Evolutionary conservation across 2,329 filamentous ascomycete species (phyloP).

Genomic region (Fusarium drepaniforme): DNA sequence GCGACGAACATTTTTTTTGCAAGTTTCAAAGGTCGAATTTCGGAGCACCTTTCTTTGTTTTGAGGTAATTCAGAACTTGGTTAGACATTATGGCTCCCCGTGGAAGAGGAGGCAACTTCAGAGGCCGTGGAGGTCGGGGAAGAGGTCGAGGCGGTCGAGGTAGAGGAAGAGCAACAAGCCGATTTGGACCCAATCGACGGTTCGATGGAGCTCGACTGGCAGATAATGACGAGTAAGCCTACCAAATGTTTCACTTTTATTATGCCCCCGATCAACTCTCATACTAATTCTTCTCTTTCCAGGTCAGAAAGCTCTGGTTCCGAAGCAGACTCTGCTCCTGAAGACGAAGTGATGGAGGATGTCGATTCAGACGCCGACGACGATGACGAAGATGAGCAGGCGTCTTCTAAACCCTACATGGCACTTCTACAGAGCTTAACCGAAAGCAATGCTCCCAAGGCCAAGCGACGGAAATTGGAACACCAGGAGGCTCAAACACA

Average conservation of each 20-base stretch:
- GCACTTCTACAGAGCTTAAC: conserved; percentile 69
- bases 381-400: conserved; percentile 59
- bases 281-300: background rate
- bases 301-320: conserved; percentile 42
- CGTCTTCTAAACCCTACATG: conserved; percentile 64
- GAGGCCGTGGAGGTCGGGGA: conserved; percentile 47
- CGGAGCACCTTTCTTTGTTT: background rate
- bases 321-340: conserved; percentile 45
- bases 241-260: accelerated
- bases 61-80: background rate
- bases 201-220: conserved; percentile 53
- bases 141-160: conserved; percentile 47
- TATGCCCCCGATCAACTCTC: too few relatives aligned
- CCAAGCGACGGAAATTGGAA: conserved; percentile 70
- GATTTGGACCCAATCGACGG: conserved; percentile 52
- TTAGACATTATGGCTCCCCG: conserved; percentile 51
- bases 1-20: background rate
- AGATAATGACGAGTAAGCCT: conserved; percentile 52
- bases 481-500: conserved; percentile 46
- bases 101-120: conserved; percentile 50
- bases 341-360: conserved; percentile 54
- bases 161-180: conserved; percentile 50
- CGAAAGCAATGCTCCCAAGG: conserved; percentile 57
- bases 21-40: background rate
- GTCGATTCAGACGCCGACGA: conserved; percentile 58